These are phyloP conservation scores for Rhizopus microsporus DNA, from an alignment of 371 early-diverging fungal species.

Conservation along the genomic window DNA sequence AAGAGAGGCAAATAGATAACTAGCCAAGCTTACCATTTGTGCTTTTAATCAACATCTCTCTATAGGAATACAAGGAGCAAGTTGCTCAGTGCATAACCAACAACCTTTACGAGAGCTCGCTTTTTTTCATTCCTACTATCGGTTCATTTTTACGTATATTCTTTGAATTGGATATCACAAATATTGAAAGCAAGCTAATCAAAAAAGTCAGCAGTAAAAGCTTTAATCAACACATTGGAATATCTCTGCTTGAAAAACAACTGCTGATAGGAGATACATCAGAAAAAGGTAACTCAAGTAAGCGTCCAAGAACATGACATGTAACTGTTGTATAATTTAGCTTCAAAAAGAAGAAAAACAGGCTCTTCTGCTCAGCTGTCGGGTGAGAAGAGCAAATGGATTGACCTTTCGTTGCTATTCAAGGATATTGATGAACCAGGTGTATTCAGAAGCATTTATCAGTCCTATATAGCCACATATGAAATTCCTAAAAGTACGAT, in stretches of 20 bases:
- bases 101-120: constrained; percentile 32
- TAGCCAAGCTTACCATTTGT: neutral
- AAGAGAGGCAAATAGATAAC: constrained; percentile 23
- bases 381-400: constrained; percentile 45
- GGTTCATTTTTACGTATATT: constrained; percentile 58
- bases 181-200: constrained; percentile 37
- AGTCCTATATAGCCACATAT: constrained; percentile 50
- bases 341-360: neutral
- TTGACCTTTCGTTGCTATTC: constrained; percentile 61
- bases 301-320: neutral
- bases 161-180: constrained; percentile 43
- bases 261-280: constrained; percentile 19
- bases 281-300: constrained; percentile 19
- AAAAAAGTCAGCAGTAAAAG: constrained; percentile 46
- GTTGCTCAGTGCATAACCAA: constrained; percentile 30
- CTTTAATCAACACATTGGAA: constrained; percentile 60
- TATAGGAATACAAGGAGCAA: constrained; percentile 27
- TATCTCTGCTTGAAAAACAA: constrained; percentile 54
- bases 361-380: neutral
- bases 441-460: constrained; percentile 61
- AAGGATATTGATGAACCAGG: constrained; percentile 64
- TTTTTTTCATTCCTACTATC: constrained; percentile 53
- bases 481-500: constrained; percentile 41
- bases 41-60: constrained; percentile 15
- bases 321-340: too few species aligned